phyloP scores from a whole-genome alignment of 2,329 filamentous ascomycete species.

The Paramyrothecium sp. region DNA sequence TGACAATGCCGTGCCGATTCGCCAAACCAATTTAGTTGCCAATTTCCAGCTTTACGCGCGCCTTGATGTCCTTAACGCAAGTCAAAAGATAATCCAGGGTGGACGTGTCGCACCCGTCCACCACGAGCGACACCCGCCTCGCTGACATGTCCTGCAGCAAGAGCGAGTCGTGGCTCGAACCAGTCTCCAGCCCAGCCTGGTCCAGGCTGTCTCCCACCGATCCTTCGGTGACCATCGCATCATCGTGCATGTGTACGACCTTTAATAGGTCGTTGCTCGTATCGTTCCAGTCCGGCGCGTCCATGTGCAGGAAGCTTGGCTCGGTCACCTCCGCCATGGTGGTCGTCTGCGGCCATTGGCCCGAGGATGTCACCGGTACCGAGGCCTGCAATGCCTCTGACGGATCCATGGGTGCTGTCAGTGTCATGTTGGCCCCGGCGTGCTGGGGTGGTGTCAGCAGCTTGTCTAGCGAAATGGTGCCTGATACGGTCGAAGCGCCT shows the following conservation, averaged over 20 bases:
- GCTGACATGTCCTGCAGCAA: not conserved
- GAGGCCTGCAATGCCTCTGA: not conserved
- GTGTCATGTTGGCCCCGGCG: not conserved
- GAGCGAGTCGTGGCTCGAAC: not conserved
- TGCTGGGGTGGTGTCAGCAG: not conserved
- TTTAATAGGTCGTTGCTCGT: not conserved
- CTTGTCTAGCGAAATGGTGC: not conserved
- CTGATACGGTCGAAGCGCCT: not conserved
- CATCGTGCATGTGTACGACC: not conserved
- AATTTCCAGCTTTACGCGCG: not conserved
- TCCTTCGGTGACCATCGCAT: not conserved
- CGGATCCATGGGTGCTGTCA: not conserved
- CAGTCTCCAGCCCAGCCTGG: not conserved
- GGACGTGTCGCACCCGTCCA: not conserved
- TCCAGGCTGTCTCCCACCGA: not conserved
- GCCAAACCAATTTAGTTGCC: not conserved
- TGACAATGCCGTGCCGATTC: not conserved
- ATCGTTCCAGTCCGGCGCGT: not conserved
- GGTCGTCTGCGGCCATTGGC: not conserved
- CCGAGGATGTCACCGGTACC: not conserved
- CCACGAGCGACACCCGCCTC: not conserved
- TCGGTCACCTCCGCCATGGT: not conserved
- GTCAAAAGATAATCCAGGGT: slow-evolving; percentile 1
- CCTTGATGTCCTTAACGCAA: slow-evolving; percentile 2
- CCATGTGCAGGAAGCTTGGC: not conserved